Evolutionary conservation across 257 asterid species (phyloP), one percentile per base, ranked within the genome.

Genomic region (Solanum bulbocastanum): DNA sequence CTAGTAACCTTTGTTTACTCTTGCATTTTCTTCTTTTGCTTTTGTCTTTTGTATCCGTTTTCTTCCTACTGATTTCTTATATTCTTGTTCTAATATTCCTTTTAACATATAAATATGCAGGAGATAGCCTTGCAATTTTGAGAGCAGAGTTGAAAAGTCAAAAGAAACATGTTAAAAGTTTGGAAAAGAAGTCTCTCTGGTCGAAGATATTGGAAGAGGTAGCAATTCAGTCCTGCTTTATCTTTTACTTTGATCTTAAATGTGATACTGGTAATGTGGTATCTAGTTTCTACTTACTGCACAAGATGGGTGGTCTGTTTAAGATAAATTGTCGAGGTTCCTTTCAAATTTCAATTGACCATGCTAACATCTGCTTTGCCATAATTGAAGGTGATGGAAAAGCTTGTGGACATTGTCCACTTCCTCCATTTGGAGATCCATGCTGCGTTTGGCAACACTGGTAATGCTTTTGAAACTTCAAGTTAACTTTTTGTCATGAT

Each of bases 151-250:
- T 97, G 91, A 97, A 96, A 93, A 96, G 96, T 89, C 99, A 96
- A 90, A 94, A 90, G 94, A 97, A 96, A 90, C 98, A 94, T 86
- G 99, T 97, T 84, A 92, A 95, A 79, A 93, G 91, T 87, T 91
- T 96, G 91, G 89, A 97, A 89, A 97, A 95, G 92, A 96, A 95
- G 92, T 96, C 99, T 22, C 91, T 97, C 49, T 97, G 99, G 99
- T 96, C 98, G 66, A 97, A 88, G 94, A 94, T 94, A 90, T 93
- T 97, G 95, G 99, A 96, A 92, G 98, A 95, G 99, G 99, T 97
- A 92, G 87, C 85, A 86, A 82, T 87, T 89, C 72, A 81, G 62
- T 73, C 60, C 86, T 88, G n/a, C 36, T 62, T 83, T 33, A 37
- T 16, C 20, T 65, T 66, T 30, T 32, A 46, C 39, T 44, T 81